These are phyloP conservation scores for Fusarium albosuccineum DNA, from an alignment of 2,329 filamentous ascomycete species.

Conservation along the genomic window DNA sequence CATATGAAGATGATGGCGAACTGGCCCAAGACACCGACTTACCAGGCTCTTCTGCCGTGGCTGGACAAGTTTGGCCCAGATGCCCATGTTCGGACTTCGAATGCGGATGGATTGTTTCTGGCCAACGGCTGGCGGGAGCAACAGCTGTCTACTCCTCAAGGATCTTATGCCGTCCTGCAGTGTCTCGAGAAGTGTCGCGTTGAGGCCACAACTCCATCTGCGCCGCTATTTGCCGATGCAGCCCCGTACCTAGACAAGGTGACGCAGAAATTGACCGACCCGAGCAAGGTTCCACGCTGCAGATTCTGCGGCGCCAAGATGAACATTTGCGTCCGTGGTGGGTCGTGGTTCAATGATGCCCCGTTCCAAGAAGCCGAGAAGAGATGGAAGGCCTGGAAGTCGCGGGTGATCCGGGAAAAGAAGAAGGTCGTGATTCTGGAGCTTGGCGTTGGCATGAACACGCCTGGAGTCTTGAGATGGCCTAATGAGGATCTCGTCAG, in stretches of 20 bases:
- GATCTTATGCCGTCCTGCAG: slow-evolving; percentile 22
- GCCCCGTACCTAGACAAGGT: slow-evolving; percentile 18
- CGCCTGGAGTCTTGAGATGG: slow-evolving; percentile 41
- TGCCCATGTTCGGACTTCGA: slow-evolving; percentile 32
- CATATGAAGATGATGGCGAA: slow-evolving; percentile 40
- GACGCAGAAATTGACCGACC: slow-evolving; percentile 30
- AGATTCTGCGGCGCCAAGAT: slow-evolving; percentile 38
- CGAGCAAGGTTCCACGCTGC: slow-evolving; percentile 28
- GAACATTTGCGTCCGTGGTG: slow-evolving; percentile 41
- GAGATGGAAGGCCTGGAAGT: slow-evolving; percentile 27
- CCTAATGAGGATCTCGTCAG: slow-evolving; percentile 40
- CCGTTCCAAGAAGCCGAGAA: slow-evolving; percentile 32
- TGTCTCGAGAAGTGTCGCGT: slow-evolving; percentile 38
- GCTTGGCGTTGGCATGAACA: slow-evolving; percentile 42
- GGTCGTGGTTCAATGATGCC: slow-evolving; percentile 33
- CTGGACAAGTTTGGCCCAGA: slow-evolving; percentile 22
- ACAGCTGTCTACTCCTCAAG: not conserved
- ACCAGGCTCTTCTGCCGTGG: slow-evolving; percentile 23
- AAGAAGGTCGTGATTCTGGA: slow-evolving; percentile 40
- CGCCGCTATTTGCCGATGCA: slow-evolving; percentile 23
- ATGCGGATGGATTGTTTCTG: not conserved
- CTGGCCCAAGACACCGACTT: slow-evolving; percentile 35
- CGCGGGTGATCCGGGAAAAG: slow-evolving; percentile 6
- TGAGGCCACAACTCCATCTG: slow-evolving; percentile 21
- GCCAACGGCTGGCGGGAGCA: not conserved